A percentile compares a stretch with the other conserved stretches of the same genome.
These are phyloP conservation scores for Komagataella ulmi DNA, from an alignment of 805 yeast genomes.

Conservation along the genomic window DNA sequence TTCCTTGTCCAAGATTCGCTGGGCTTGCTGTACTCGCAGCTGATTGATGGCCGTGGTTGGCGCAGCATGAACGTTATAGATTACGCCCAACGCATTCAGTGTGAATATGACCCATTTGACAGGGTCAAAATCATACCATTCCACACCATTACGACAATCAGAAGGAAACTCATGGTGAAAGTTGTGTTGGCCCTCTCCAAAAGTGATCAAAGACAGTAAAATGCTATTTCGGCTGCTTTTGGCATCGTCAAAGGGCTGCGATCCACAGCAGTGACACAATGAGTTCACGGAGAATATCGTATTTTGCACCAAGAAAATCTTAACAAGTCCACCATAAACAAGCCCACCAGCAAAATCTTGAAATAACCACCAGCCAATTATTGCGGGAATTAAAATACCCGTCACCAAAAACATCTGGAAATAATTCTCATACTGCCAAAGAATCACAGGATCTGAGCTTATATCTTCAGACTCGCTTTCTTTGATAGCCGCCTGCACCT, in stretches of 20 bases:
- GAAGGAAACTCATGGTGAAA: slow-evolving; percentile 88
- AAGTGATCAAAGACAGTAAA: slow-evolving; percentile 69
- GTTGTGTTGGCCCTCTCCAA: slow-evolving; percentile 85
- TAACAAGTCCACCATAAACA: slow-evolving; percentile 60
- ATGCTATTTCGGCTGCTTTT: slow-evolving; percentile 81
- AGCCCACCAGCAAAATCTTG: slow-evolving; percentile 62
- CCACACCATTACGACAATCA: slow-evolving; percentile 77
- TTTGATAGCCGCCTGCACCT: slow-evolving; percentile 25
- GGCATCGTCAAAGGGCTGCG: slow-evolving; percentile 76
- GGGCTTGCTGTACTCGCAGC: slow-evolving; percentile 72
- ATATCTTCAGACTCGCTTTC: slow-evolving; percentile 47
- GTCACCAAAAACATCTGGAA: slow-evolving; percentile 36
- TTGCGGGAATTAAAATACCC: slow-evolving; percentile 50
- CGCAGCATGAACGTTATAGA: slow-evolving; percentile 63
- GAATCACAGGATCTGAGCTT: slow-evolving; percentile 38
- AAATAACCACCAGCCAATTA: slow-evolving; percentile 41
- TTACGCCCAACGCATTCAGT: slow-evolving; percentile 52
- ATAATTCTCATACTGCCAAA: slow-evolving; percentile 67
- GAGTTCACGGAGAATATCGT: slow-evolving; percentile 83
- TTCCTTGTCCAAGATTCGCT: slow-evolving; percentile 59
- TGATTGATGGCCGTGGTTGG: slow-evolving; percentile 74
- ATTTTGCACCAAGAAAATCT: slow-evolving; percentile 63
- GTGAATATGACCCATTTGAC: slow-evolving; percentile 52
- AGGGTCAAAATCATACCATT: slow-evolving; percentile 84
- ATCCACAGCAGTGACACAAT: slow-evolving; percentile 78